These are phyloP conservation scores for Artemisia argyi DNA, from an alignment of 129 eudicot species.

Conservation along the genomic window DNA sequence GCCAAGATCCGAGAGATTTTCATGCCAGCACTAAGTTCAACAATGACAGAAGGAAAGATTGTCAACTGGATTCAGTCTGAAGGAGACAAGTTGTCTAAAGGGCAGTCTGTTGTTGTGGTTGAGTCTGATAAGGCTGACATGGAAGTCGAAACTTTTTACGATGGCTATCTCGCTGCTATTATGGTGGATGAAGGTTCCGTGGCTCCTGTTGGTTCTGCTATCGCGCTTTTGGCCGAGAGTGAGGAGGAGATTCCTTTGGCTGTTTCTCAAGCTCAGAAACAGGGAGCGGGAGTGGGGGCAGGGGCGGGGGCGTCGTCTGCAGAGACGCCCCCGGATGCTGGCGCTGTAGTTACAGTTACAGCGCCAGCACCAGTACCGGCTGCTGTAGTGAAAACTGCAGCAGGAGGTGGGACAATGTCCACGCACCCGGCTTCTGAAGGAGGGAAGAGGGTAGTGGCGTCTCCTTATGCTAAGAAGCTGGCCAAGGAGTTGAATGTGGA, in stretches of 20 bases:
- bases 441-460: conserved; percentile 94
- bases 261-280: conserved; percentile 38
- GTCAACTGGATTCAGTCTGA: conserved; percentile 92
- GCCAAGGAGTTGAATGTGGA: conserved; percentile 89
- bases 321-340: conserved; percentile 19
- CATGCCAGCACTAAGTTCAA: conserved; percentile 96
- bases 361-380: conserved; percentile 17
- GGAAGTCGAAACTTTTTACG: conserved; percentile 98
- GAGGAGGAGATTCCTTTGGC: conserved; percentile 85
- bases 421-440: conserved; percentile 86
- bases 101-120: conserved; percentile 89
- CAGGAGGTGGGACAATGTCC: conserved; percentile 28
- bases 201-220: conserved; percentile 92
- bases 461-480: conserved; percentile 95
- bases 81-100: conserved; percentile 87
- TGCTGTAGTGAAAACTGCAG: conserved; percentile 12
- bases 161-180: conserved; percentile 86
- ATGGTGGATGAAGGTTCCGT: conserved; percentile 84
- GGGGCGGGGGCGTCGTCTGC: conserved; percentile 4
- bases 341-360: conserved; percentile 25
- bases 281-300: conserved; percentile 8
- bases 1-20: conserved; percentile 91
- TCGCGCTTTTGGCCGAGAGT: conserved; percentile 62
- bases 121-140: conserved; percentile 98
- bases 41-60: conserved; percentile 98